A percentile compares a stretch with the other conserved stretches of the same genome.
phyloP scores from a whole-genome alignment of 148 eudicot genomes.

The Amaranthus palmeri region DNA sequence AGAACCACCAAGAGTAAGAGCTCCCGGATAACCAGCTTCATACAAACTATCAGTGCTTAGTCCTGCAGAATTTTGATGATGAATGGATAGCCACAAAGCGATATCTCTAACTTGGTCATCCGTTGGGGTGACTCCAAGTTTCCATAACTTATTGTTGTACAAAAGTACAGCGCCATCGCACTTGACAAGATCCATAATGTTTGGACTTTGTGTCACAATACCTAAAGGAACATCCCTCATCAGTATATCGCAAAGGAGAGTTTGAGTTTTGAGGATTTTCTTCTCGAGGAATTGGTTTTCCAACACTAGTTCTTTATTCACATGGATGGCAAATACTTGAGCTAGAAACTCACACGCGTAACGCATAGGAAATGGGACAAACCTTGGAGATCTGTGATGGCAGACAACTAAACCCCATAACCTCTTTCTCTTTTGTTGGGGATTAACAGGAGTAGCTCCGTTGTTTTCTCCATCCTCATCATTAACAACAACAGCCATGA shows the following conservation, averaged over 20 bases:
- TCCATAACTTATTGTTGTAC: conserved; percentile 51
- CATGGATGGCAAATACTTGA: conserved; percentile 89
- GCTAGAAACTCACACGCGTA: conserved; percentile 93
- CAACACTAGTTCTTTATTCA: conserved; percentile 76
- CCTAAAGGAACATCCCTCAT: conserved; percentile 87
- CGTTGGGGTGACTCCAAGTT: conserved; percentile 60
- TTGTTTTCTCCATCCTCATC: conserved; percentile 57
- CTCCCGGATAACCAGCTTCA: conserved; percentile 89
- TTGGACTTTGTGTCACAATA: conserved; percentile 74
- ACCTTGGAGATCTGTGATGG: conserved; percentile 76
- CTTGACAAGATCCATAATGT: conserved; percentile 89
- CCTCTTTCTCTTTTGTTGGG: conserved; percentile 50
- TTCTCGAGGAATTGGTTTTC: conserved; percentile 79
- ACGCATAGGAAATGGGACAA: conserved; percentile 87
- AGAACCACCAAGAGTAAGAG: conserved; percentile 60
- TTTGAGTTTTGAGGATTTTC: conserved; percentile 80
- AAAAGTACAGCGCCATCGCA: conserved; percentile 90
- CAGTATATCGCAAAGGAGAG: conserved; percentile 86
- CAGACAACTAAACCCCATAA: conserved; percentile 98
- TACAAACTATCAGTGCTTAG: conserved; percentile 85
- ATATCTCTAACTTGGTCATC: conserved; percentile 66
- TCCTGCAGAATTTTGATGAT: conserved; percentile 86
- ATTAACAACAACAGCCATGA: conserved; percentile 87
- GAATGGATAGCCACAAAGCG: conserved; percentile 63
- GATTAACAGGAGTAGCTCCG: conserved; percentile 31